Base-by-base conservation (phyloP, 2,329 filamentous ascomycete genomes). In the Fusarium coffeatum region DNA sequence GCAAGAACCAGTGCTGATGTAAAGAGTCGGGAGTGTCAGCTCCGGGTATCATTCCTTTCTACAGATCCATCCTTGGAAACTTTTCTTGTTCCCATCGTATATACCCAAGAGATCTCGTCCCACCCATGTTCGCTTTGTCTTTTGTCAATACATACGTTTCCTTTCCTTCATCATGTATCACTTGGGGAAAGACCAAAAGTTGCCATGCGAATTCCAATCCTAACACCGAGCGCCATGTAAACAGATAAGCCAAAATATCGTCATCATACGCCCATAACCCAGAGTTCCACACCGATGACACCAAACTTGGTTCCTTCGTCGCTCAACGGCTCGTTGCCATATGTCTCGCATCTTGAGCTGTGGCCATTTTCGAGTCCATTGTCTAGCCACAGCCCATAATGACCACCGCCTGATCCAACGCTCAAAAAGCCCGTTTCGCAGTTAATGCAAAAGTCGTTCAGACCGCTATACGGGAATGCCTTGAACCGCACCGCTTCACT, bases 401-500 rank as follows among this genome's bases (percentile, higher is more conserved):
- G 92, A 1, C 96, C 95, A 73, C 97, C 94, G 45, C 86, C 93
- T 58, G 93, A 95, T 13, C 96, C 96, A 22, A 98, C 86, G 75
- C 92, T 96, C 16, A 99, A 80, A 78, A 92, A 98, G 25, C 90
- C 88, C 5, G 89, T 85, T 81, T 98, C 94, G 80, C 95, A 98
- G 76, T 97, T 92, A 72, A 98, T 96, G 83, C 95, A 93, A 78
- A 97, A 99, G 80, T 98, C 96, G 79, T 99, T 98, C 42, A 97
- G 88, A 8, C 96, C 96, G 59, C 92, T 97, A 77, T 98, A 98
- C 0, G 95, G 94, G 75, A 98, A 99, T 0, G 95, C 95, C 81
- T 97, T 98, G 86, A 99, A 99, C 22, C 96, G 90, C 72, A 98
- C 93, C 27, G 89, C 87, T 66, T 95, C 92, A 7, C 89, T 88